Evolutionary conservation across 2,329 filamentous ascomycete genomes (phyloP), one percentile per base, ranked within the genome.

Genomic region (Colletotrichum paranaense): DNA sequence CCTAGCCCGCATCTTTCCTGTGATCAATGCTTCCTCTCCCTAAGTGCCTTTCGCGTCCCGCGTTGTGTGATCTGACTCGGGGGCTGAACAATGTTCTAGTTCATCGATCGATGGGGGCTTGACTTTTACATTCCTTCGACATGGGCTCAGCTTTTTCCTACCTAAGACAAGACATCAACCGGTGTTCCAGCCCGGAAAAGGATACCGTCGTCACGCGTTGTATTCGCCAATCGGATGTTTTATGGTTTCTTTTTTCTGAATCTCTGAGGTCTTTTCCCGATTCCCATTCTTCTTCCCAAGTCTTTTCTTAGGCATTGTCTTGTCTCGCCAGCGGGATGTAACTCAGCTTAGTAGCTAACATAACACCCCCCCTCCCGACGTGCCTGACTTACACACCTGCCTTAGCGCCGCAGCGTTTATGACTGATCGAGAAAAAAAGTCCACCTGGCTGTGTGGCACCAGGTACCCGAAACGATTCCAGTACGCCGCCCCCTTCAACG

Each of bases 171-270:
- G 42, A 49, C 42, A 49, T 22, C 14, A 42, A 42, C 42, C 8
- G 42, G 19, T 12, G 42, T 49, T 49, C 42, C 42, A 49, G 42
- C 19, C 42, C 42, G 12, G 32, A 12, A 35, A 35, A 35, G 42
- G 3, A 49, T 22, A 19, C 42, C 42, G 19, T 49, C 42, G 42
- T 49, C 42, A 49, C 22, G 42, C 42, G 19, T 49, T n/a, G 42
- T 49, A 9, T 49, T 56, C 52, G 26, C 62, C 62, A 65, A 56
- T 56, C 62, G 62, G 62, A 28, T 42, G 62, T 49, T 55, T 65
- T 53, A 3, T 56, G n/a, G 7, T 14, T 26, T 14, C n/a, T 38
- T 55, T 53, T 3, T 28, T 24, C n/a, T 55, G 8, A 42, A 9
- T 38, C 35, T 16, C 28, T 38, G 5, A 3, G 3, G 38, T 8